Conservation (phyloP, 192 early-diverging fungal species). For the Coemansia sp. region DNA sequence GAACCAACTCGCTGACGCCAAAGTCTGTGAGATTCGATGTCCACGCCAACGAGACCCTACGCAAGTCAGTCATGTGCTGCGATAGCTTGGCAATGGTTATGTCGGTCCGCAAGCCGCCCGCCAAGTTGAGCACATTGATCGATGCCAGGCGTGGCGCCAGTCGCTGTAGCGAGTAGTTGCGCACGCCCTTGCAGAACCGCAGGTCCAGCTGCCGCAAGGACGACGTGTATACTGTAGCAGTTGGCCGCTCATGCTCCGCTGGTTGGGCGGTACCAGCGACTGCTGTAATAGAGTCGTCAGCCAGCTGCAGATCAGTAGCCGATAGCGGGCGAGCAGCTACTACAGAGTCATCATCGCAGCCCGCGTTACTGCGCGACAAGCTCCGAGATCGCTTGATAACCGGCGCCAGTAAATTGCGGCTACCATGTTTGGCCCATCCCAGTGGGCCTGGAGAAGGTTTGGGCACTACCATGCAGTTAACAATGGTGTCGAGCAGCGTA, state of each 20-base stretch:
- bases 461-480: slow-evolving; percentile 37
- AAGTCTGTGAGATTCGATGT: slow-evolving; percentile 60
- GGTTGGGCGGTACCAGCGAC: neutral
- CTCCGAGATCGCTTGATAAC: slow-evolving; percentile 38
- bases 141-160: slow-evolving; percentile 54
- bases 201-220: slow-evolving; percentile 59
- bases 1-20: slow-evolving; percentile 60
- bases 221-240: slow-evolving; percentile 15
- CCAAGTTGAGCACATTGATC: slow-evolving; percentile 56
- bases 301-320: slow-evolving; percentile 34
- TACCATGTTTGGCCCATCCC: neutral
- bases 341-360: neutral
- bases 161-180: slow-evolving; percentile 60
- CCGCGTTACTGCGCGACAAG: slow-evolving; percentile 30
- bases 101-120: slow-evolving; percentile 60
- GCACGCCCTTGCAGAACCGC: slow-evolving; percentile 63
- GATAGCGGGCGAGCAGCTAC: slow-evolving; percentile 23
- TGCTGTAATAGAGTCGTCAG: slow-evolving; percentile 23
- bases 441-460: neutral
- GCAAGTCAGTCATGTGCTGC: slow-evolving; percentile 51
- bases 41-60: slow-evolving; percentile 60
- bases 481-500: slow-evolving; percentile 38
- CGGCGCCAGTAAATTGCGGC: slow-evolving; percentile 3
- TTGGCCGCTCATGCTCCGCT: neutral
- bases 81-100: slow-evolving; percentile 63